Evolutionary conservation across 2,329 filamentous ascomycete species (phyloP), one percentile per base, ranked within the genome.

Genomic region (Arthrobotrys musiformis): DNA sequence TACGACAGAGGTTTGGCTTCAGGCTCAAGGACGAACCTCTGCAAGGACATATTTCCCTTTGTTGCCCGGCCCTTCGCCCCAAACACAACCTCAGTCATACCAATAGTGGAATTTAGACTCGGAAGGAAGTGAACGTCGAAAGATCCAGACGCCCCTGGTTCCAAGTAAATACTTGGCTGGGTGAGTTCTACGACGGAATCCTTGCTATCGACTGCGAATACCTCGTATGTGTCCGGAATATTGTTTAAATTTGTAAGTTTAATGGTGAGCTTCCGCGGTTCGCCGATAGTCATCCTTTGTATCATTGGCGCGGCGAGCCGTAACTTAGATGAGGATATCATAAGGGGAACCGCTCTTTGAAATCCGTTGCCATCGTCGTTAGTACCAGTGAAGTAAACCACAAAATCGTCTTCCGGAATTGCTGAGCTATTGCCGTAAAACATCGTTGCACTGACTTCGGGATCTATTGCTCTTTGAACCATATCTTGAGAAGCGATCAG

Each of bases 381-480:
- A 8, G 66, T 30, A 9, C 72, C 72, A 6, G 15, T 64, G 7
- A 76, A 52, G 17, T 76, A 76, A n/a, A 66, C 72, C 72, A 76
- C 64, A 35, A 76, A 70, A 6, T 70, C 33, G 4, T 8, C 22
- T 17, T 48, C 28, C 5, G 72, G 72, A 3, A 76, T 70, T 26
- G 44, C 26, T 2, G 72, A 33, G n/a, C 42, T 70, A 17, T 58
- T 22, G 28, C 64, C 72, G n/a, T 70, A 58, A 69, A 70, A 76
- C 24, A 42, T 37, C 8, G 56, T 46, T 19, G 48, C 42, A 7
- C 13, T 44, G 7, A n/a, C 15, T 17, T 66, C 35, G 8, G 37
- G 22, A 9, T 66, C 48, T 3, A 5, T 13, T 7, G 33, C 54
- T 7, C 46, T 44, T 35, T 58, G 28, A 26, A 60, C 30, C 9